Evolutionary conservation across 768 basidiomycete genomes (phyloP).

Genomic region (Pisolithus microcarpus): DNA sequence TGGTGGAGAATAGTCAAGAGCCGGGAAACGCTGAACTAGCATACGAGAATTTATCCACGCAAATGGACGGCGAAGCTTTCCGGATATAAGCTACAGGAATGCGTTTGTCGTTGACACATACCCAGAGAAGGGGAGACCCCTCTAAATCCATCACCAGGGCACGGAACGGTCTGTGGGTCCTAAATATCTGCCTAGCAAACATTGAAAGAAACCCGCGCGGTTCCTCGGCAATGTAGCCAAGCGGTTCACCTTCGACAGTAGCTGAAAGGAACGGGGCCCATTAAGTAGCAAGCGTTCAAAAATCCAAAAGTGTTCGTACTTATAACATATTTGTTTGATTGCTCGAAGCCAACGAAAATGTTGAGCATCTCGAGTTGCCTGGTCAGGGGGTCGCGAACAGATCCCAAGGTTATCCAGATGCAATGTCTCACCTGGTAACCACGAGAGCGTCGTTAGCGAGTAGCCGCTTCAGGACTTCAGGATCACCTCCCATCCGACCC

Average conservation of each 20-base stretch:
- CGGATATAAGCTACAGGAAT: not conserved
- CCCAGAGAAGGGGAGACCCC: conserved; percentile 73
- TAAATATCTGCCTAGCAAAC: conserved; percentile 63
- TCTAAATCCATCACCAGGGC: conserved; percentile 68
- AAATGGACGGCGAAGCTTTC: conserved; percentile 73
- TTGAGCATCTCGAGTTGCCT: conserved; percentile 89
- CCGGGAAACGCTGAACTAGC: conserved; percentile 58
- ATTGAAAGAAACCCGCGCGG: conserved; percentile 55
- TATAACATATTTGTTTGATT: conserved; percentile 75
- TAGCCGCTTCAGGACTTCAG: conserved; percentile 35
- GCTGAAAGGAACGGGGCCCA: conserved; percentile 28
- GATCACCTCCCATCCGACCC: conserved; percentile 32
- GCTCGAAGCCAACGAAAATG: conserved; percentile 79
- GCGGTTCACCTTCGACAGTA: conserved; percentile 46
- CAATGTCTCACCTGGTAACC: conserved; percentile 45
- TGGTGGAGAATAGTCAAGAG: conserved; percentile 32
- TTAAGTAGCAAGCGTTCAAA: not conserved
- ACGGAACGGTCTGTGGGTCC: conserved; percentile 75
- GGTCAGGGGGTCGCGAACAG: not conserved
- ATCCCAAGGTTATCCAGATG: not conserved
- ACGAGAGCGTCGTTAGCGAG: conserved; percentile 45
- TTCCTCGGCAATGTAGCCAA: conserved; percentile 83
- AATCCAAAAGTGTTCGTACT: conserved; percentile 29
- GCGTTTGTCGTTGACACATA: conserved; percentile 23
- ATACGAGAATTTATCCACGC: conserved; percentile 85